Base-by-base conservation (phyloP, 2,329 filamentous ascomycete genomes). In the Sarocladium oryzae region DNA sequence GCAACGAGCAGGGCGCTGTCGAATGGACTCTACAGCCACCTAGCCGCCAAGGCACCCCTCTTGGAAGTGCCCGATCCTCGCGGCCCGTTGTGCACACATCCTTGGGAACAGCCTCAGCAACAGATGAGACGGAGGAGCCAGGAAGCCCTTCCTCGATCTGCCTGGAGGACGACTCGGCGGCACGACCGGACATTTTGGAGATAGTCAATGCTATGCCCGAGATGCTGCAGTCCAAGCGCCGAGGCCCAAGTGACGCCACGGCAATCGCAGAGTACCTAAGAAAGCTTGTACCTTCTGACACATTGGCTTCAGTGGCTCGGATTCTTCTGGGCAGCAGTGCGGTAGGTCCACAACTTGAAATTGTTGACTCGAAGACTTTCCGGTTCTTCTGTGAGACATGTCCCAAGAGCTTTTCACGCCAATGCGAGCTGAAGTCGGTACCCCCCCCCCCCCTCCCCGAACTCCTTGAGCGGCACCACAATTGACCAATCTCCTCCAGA, bases 341-440 rank as follows among this genome's bases (percentile, higher is more conserved):
- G 18, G 4, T 24, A 8, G 23, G 40, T 20, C n/a, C 18, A 23
- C 53, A 54, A 26, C 50, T 52, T 40, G 52, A 54, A n/a, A 52
- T 21, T 30, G 35, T 41, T n/a, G 59, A 55, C 24, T 55, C 53
- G 21, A 55, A 55, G 10, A 49, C 58, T 11, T 51, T 52, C n/a
- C n/a, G n/a, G 10, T 79, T 77, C 53, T 16, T 52, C 23, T 50
- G 41, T 35, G 23, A 55, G 0, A 51, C 58, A 0, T 83, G 79
- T 51, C 4, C 28, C 3, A 82, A 80, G 57, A 55, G 51, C 1
- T 82, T 76, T 51, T 57, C 55, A 3, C 71, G 79, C 32, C 73
- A 60, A 26, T 83, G 78, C 58, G 79, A 84, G 59, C 67, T 84
- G 24, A 83, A 74, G 80, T 83, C 70, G 53, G 73, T 56, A 5